A percentile compares a stretch with the other conserved stretches of the same genome.
Conservation (phyloP, 805 yeast genomes). For the Yamadazyma sp. region DNA sequence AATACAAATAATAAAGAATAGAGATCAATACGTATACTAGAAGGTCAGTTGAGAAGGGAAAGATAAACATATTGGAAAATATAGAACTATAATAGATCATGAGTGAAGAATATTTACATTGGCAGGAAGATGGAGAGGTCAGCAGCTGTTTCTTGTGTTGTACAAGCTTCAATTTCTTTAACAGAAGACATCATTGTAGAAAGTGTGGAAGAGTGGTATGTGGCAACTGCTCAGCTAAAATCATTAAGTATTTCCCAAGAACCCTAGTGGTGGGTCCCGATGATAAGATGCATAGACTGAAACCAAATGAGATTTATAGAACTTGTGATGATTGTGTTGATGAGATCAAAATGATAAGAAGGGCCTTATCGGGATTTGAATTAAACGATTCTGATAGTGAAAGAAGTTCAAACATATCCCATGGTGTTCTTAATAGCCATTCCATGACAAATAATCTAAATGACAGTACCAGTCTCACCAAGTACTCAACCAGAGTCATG, state of each 20-base stretch:
- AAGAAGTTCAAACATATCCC: too few relatives aligned
- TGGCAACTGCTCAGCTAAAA: constrained; percentile 57
- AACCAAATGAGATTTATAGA: constrained; percentile 57
- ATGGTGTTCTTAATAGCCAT: too few relatives aligned
- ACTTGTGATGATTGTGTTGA: constrained; percentile 74
- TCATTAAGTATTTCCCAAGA: constrained; percentile 54
- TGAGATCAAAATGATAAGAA: constrained; percentile 51
- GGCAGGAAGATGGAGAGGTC: constrained; percentile 71
- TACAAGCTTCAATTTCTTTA: constrained; percentile 52
- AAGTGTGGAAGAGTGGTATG: constrained; percentile 80
- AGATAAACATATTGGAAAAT: too few relatives aligned
- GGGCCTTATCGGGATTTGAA: constrained; percentile 5
- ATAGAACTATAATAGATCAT: too few relatives aligned
- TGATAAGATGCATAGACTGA: constrained; percentile 44
- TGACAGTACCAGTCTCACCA: constrained; percentile 15
- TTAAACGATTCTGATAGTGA: not conserved
- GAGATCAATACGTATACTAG: too few relatives aligned
- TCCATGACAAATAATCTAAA: too few relatives aligned
- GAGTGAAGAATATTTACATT: too few relatives aligned
- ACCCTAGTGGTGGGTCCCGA: constrained; percentile 58
- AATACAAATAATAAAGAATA: too few relatives aligned
- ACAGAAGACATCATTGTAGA: constrained; percentile 81
- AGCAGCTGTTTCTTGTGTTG: constrained; percentile 55
- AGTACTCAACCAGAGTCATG: constrained; percentile 16
- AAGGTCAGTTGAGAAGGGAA: too few relatives aligned